Conservation (phyloP, 305 asterid species). For the Solanum hybrid region DNA sequence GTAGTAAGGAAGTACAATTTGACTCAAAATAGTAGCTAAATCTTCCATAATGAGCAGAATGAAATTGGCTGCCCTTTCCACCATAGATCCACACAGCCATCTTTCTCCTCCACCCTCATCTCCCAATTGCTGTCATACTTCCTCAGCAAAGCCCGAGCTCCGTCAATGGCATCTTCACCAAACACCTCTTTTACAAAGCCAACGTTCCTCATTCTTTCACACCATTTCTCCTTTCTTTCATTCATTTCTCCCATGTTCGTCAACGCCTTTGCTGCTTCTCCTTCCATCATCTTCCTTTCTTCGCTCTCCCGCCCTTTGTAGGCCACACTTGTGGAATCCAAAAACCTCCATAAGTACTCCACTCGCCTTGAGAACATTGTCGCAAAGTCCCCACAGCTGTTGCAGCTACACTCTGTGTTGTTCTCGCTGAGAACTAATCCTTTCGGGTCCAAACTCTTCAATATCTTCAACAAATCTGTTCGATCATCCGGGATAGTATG, state of each 20-base stretch:
- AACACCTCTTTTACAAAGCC: constrained; percentile 45
- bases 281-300: constrained; percentile 81
- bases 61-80: constrained; percentile 85
- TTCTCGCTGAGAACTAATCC: constrained; percentile 65
- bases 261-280: constrained; percentile 71
- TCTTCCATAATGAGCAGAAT: constrained; percentile 68
- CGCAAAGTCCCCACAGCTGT: constrained; percentile 56
- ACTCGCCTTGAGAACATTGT: constrained; percentile 54
- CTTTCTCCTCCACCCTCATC: constrained; percentile 51
- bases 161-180: constrained; percentile 66
- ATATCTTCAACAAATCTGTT: constrained; percentile 34
- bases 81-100: constrained; percentile 49
- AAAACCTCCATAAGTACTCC: constrained; percentile 61
- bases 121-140: constrained; percentile 81
- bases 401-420: constrained; percentile 59
- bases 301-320: constrained; percentile 75
- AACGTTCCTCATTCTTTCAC: constrained; percentile 51
- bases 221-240: constrained; percentile 70
- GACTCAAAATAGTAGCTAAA: neutral
- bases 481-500: constrained; percentile 54
- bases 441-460: constrained; percentile 45
- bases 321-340: constrained; percentile 68
- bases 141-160: constrained; percentile 69
- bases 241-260: constrained; percentile 56
- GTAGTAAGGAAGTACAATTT: neutral